Evolutionary conservation across 352 stramenopile genomes (phyloP).

Genomic region (Pythium brassicae): DNA sequence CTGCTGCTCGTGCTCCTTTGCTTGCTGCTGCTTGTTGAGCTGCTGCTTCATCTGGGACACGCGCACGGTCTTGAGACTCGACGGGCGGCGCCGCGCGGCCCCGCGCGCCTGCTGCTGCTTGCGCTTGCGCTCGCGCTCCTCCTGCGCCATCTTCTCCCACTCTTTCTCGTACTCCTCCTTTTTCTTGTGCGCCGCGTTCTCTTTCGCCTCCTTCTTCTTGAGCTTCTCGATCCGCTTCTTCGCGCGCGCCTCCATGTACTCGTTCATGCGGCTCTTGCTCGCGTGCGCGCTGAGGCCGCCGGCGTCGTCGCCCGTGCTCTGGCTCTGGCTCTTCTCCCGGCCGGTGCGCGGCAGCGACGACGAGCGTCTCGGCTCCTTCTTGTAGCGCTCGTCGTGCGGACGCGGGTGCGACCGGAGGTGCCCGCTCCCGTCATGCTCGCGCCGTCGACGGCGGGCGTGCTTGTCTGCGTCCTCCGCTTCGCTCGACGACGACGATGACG

Average conservation of each 20-base stretch:
- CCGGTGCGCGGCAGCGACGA: slow-evolving; percentile 26
- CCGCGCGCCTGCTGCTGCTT: slow-evolving; percentile 75
- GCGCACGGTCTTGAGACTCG: slow-evolving; percentile 79
- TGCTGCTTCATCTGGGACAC: slow-evolving; percentile 85
- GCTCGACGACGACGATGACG: slow-evolving; percentile 13
- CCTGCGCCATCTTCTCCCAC: slow-evolving; percentile 86
- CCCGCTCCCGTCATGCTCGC: slow-evolving; percentile 8
- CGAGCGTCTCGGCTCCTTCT: slow-evolving; percentile 20
- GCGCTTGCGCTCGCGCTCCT: slow-evolving; percentile 75
- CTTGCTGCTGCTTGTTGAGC: slow-evolving; percentile 66
- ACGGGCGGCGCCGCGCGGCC: slow-evolving; percentile 58
- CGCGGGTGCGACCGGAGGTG: slow-evolving; percentile 8
- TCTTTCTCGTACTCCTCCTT: slow-evolving; percentile 86
- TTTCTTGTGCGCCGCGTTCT: slow-evolving; percentile 69
- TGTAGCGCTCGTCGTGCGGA: slow-evolving; percentile 16
- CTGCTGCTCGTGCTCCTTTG: slow-evolving; percentile 35
- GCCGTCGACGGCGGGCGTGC: slow-evolving; percentile 19
- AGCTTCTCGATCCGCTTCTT: slow-evolving; percentile 77
- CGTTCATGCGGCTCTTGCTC: slow-evolving; percentile 83
- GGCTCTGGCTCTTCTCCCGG: slow-evolving; percentile 38
- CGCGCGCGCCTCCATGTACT: slow-evolving; percentile 83
- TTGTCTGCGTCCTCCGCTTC: slow-evolving; percentile 9
- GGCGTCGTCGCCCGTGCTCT: slow-evolving; percentile 25
- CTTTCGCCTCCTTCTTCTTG: slow-evolving; percentile 67
- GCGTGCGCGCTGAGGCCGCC: slow-evolving; percentile 8